Percentiles rank a stretch among this genome's conserved stretches.
Conservation (phyloP, 495 filamentous ascomycete species). For the Tuber borchii region DNA sequence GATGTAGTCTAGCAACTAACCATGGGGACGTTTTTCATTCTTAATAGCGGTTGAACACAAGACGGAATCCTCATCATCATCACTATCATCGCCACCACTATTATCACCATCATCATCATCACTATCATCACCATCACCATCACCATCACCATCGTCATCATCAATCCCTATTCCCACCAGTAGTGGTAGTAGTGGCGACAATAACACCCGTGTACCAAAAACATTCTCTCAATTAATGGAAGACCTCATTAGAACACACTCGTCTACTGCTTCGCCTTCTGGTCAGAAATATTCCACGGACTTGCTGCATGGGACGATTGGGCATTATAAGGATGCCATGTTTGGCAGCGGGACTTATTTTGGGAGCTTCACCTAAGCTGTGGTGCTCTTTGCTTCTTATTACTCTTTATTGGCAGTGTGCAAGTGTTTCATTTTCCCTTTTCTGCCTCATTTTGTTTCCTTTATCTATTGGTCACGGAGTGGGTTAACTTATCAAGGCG, state of each 20-base stretch:
- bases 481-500: background rate
- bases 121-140: background rate
- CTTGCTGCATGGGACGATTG: background rate
- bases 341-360: background rate
- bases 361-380: background rate
- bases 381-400: background rate
- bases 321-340: background rate
- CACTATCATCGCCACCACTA: background rate
- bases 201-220: constrained; percentile 17
- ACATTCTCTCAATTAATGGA: constrained; percentile 28
- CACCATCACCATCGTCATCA: constrained; percentile 6
- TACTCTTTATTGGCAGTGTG: background rate
- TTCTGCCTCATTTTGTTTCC: background rate
- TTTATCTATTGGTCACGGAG: background rate
- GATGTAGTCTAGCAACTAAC: background rate
- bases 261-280: constrained; percentile 32
- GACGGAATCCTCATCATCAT: background rate
- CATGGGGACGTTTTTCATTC: background rate
- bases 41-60: background rate
- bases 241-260: constrained; percentile 29
- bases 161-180: constrained; percentile 4
- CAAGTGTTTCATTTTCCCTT: background rate
- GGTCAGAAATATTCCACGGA: constrained; percentile 10
- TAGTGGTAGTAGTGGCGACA: background rate
- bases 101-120: background rate